Evolutionary conservation across 495 filamentous ascomycete species (phyloP), one percentile per base, ranked within the genome.

Genomic region (Penicillium lividum): DNA sequence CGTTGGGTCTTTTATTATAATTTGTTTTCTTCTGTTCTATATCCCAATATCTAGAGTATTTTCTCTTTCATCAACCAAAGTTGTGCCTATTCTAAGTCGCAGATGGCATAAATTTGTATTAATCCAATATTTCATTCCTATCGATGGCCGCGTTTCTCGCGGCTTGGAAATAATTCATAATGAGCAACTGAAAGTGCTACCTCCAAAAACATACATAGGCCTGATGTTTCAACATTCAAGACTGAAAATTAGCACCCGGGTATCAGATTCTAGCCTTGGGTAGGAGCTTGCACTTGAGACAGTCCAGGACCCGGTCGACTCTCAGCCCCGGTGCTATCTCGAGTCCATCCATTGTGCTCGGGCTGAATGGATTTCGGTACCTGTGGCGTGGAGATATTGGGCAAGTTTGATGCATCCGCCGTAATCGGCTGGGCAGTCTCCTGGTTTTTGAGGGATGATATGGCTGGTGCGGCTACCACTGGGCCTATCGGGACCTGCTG

Each of bases 1-100:
- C 63, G 66, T 67, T 66, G 16, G 60, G n/a, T 46, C 54, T 40
- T 40, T 55, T 47, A 53, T 56, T 60, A 56, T 46, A 34, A 50
- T 49, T 60, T 53, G 40, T 50, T 54, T 59, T 60, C 15, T 45
- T 53, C 56, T 57, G 53, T 58, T 64, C 43, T 58, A 65, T 65
- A 56, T 65, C 62, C 62, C 54, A 65, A 52, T 30, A 55, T 58
- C 22, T 45, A 42, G 48, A 54, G 49, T 33, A 16, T 28, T 28
- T 40, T 56, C 38, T 40, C 38, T 40, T 40, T n/a, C 38, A 5
- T 15, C 38, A 40, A 16, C 38, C n/a, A 40, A 10, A n/a, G 4
- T 15, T 40, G 15, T 16, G n/a, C 11, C 16, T 9, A 34, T 53
- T n/a, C 52, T 16, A 40, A 40, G 2, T 40, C 38, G 38, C 13